Conservation (phyloP, 371 early-diverging fungal genomes). For the Mucor irregularis region DNA sequence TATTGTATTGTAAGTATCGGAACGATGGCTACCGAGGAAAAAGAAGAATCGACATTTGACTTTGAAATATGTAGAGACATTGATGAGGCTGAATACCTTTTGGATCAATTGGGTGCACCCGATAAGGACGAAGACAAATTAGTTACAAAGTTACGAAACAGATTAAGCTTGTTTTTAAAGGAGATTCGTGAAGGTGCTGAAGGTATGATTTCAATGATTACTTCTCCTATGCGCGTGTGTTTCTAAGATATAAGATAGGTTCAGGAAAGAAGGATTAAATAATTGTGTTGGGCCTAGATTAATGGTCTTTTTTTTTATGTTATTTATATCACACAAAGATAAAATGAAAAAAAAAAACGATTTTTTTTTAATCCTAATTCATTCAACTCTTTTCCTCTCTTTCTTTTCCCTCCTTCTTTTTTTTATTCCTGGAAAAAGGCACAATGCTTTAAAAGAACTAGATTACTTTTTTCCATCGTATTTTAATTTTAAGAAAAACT, state of each 20-base stretch:
- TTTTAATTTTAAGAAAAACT: no score
- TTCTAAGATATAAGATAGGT: constrained; percentile 4
- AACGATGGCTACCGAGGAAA: not conserved
- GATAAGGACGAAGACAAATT: constrained; percentile 44
- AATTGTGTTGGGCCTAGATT: constrained; percentile 5
- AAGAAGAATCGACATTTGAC: not conserved
- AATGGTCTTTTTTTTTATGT: constrained; percentile 8
- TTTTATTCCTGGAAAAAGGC: constrained; percentile 3
- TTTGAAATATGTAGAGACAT: constrained; percentile 32
- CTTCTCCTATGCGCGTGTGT: not conserved
- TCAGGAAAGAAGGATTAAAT: constrained; percentile 24
- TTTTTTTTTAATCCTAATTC: not conserved
- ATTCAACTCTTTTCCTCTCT: not conserved
- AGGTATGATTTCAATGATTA: constrained; percentile 24
- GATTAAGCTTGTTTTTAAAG: constrained; percentile 36
- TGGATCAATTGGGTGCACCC: constrained; percentile 50
- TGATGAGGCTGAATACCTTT: constrained; percentile 58
- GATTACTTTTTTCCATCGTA: constrained; percentile 1
- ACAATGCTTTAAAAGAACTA: constrained; percentile 2
- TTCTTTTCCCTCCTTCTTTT: not conserved
- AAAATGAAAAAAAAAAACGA: constrained; percentile 3
- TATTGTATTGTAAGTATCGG: constrained; percentile 25
- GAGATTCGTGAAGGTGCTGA: constrained; percentile 54
- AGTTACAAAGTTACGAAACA: constrained; percentile 48
- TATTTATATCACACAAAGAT: not conserved